Evolutionary conservation across 2,329 filamentous ascomycete genomes (phyloP).

Genomic region (Aspergillus nomiae): DNA sequence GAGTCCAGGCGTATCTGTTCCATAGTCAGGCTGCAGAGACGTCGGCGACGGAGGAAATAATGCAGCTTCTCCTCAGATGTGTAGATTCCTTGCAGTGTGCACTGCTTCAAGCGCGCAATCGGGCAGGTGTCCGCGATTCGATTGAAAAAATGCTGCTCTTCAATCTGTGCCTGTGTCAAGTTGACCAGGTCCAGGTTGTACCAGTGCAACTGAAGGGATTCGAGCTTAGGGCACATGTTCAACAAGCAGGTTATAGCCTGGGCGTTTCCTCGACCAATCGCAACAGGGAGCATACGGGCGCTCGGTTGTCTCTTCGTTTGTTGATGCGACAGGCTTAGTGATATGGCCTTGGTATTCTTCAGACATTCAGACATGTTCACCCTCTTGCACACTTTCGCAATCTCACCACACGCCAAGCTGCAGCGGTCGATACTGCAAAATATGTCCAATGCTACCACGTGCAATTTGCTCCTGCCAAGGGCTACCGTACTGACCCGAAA

Average conservation of each 20-base stretch:
- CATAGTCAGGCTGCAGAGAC: neutral
- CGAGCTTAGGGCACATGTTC: neutral
- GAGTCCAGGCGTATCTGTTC: neutral
- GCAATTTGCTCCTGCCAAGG: neutral
- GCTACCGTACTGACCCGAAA: too few relatives aligned
- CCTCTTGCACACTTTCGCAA: neutral
- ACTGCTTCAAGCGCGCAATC: neutral
- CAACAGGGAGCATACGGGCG: neutral
- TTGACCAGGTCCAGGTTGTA: neutral
- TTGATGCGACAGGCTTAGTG: neutral
- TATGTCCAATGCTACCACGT: neutral
- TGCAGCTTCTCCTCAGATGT: neutral
- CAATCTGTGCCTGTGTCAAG: neutral
- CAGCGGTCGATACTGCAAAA: neutral
- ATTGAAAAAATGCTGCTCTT: neutral
- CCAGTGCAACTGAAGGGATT: neutral
- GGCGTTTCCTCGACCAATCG: neutral
- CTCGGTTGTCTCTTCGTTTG: neutral
- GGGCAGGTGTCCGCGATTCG: neutral
- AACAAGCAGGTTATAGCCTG: neutral
- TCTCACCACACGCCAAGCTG: neutral
- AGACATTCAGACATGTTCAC: neutral
- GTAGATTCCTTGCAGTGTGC: neutral
- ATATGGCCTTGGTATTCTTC: neutral
- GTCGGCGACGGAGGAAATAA: neutral